Conservation (phyloP, 2,329 filamentous ascomycete genomes). For the Clonostachys rosea region DNA sequence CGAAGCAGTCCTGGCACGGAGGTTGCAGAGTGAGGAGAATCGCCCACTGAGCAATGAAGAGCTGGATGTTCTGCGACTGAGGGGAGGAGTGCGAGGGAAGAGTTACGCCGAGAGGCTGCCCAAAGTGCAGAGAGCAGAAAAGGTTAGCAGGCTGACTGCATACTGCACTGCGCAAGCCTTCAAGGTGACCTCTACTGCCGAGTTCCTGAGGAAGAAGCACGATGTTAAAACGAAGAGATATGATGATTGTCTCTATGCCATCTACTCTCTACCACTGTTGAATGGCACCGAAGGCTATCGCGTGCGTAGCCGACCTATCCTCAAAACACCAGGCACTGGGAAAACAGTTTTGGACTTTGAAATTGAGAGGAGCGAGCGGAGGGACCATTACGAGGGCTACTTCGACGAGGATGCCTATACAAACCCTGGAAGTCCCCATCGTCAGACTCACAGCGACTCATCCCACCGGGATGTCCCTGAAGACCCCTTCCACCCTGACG, state of each 20-base stretch:
- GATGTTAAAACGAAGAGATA: conserved; percentile 93
- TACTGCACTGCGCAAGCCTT: conserved; percentile 96
- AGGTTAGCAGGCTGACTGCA: conserved; percentile 84
- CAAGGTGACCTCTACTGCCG: conserved; percentile 81
- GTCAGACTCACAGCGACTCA: conserved; percentile 9
- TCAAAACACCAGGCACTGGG: conserved; percentile 85
- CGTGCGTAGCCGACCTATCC: conserved; percentile 80
- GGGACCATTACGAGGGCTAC: conserved; percentile 89
- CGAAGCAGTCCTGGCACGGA: conserved; percentile 26
- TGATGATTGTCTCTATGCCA: conserved; percentile 93
- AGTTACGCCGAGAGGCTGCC: conserved; percentile 92
- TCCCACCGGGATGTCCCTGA: conserved; percentile 21
- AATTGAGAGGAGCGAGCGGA: conserved; percentile 86
- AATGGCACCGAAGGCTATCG: conserved; percentile 84
- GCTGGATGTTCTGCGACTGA: conserved; percentile 56
- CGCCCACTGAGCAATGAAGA: conserved; percentile 65
- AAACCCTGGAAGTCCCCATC: conserved; percentile 19
- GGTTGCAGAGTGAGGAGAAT: conserved; percentile 52
- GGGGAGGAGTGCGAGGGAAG: conserved; percentile 65
- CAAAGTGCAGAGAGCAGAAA: conserved; percentile 81
- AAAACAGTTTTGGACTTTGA: conserved; percentile 91
- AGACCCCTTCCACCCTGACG: conserved; percentile 23
- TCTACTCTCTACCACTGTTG: conserved; percentile 87
- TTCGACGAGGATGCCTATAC: conserved; percentile 68
- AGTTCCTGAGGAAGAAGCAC: conserved; percentile 84